Evolutionary conservation across 129 eudicot genomes (phyloP).

Genomic region (Scalesia atractyloides): DNA sequence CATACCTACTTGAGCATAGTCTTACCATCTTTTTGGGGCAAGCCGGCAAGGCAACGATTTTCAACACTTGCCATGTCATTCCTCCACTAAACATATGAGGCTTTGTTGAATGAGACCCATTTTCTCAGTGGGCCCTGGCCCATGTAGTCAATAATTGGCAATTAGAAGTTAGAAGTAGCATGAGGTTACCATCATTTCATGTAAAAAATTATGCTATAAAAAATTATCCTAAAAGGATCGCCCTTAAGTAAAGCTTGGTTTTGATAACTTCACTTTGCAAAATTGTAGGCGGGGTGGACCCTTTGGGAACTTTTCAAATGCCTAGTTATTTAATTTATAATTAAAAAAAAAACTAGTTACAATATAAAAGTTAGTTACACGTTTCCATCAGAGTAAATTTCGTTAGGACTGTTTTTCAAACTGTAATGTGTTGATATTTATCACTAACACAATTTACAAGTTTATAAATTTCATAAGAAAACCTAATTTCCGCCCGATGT

Average conservation of each 20-base stretch:
- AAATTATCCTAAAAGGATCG: not conserved
- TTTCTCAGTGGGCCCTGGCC: conserved; percentile 15
- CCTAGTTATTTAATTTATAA: not conserved
- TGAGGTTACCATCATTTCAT: not conserved
- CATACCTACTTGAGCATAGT: conserved; percentile 27
- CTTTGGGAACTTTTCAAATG: not conserved
- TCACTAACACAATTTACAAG: too few relatives aligned
- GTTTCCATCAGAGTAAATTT: not conserved
- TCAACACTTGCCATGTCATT: conserved; percentile 26
- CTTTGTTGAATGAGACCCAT: not conserved
- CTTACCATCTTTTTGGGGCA: conserved; percentile 25
- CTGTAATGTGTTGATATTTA: too few relatives aligned
- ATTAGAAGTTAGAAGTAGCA: not conserved
- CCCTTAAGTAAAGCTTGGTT: not conserved
- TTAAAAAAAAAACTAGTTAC: not conserved
- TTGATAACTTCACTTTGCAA: not conserved
- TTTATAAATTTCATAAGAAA: too few relatives aligned
- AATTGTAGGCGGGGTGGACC: not conserved
- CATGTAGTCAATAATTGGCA: conserved; percentile 5
- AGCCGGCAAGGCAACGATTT: conserved; percentile 15
- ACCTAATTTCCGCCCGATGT: too few relatives aligned
- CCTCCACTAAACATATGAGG: conserved; percentile 18
- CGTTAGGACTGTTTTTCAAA: too few relatives aligned
- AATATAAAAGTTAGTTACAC: not conserved
- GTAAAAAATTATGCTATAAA: not conserved